Evolutionary conservation across 805 yeast species (phyloP).

Genomic region (Lipomyces oligophaga): DNA sequence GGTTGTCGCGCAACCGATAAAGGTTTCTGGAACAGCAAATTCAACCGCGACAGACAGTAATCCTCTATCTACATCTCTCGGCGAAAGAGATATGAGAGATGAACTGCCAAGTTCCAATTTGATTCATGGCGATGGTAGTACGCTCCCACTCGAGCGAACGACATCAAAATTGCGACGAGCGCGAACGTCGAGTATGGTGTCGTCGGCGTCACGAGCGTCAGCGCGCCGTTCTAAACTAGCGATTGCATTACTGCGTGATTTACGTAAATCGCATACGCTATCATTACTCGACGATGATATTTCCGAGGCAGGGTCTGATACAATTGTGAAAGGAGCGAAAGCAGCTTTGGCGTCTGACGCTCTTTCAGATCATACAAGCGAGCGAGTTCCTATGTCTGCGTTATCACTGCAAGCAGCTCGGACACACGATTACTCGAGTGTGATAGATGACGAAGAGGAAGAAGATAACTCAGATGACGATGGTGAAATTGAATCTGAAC

Average conservation of each 20-base stretch:
- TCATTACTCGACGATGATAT: slow-evolving; percentile 6
- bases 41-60: background rate
- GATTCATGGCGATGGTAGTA: background rate
- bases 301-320: slow-evolving; percentile 9
- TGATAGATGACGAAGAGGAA: slow-evolving; percentile 6
- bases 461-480: slow-evolving; percentile 5
- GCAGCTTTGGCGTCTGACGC: slow-evolving; percentile 5
- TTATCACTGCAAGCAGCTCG: slow-evolving; percentile 2
- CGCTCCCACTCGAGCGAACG: too few relatives aligned
- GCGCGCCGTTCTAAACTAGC: slow-evolving; percentile 13
- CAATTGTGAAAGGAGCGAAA: slow-evolving; percentile 1
- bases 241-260: slow-evolving; percentile 21
- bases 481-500: slow-evolving; percentile 6
- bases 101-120: background rate
- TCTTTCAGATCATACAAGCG: background rate
- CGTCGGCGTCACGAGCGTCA: background rate
- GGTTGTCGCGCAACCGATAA: slow-evolving; percentile 17
- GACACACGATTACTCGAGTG: background rate
- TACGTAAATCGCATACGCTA: slow-evolving; percentile 15
- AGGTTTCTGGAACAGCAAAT: background rate
- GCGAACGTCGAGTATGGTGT: background rate
- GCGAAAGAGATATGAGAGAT: background rate
- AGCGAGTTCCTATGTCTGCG: slow-evolving; percentile 10
- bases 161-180: background rate
- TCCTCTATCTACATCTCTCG: background rate